Conservation (phyloP, 805 yeast species). For the Lipomyces spencermartinsiae region DNA sequence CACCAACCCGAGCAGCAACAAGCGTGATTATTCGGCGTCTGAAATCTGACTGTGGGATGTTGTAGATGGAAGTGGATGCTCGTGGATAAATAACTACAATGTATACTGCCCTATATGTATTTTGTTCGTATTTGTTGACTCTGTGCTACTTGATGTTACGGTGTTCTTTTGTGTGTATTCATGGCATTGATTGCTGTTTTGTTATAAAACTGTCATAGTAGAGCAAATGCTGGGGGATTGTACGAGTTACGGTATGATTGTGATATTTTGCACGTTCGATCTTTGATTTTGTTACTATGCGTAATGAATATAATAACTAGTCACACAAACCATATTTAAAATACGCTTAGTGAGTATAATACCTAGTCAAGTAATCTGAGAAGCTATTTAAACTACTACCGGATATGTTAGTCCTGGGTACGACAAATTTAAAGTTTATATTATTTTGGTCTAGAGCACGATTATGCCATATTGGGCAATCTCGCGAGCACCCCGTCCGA, state of each 20-base stretch:
- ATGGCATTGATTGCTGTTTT: background rate
- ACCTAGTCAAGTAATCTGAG: too few species aligned
- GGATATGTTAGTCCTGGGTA: too few species aligned
- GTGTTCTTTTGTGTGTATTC: background rate
- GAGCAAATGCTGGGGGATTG: background rate
- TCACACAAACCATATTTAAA: too few species aligned
- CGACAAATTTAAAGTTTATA: background rate
- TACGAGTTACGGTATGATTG: background rate
- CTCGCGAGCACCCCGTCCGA: background rate
- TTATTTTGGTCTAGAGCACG: background rate
- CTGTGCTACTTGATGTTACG: background rate
- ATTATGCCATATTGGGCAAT: background rate
- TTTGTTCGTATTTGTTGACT: too few species aligned
- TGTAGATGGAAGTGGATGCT: background rate
- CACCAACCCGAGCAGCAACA: conserved; percentile 12
- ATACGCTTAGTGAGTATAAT: too few species aligned
- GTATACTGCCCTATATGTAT: background rate
- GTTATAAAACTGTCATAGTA: conserved; percentile 1
- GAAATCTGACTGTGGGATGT: background rate
- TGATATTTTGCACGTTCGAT: background rate
- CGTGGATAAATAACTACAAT: background rate
- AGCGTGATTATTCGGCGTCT: background rate
- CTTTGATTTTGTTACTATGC: background rate
- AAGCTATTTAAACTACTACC: too few species aligned
- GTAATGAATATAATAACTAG: too few species aligned